phyloP scores from a whole-genome alignment of 2,329 filamentous ascomycete genomes.

The Nannizziopsis arthrosporioides region DNA sequence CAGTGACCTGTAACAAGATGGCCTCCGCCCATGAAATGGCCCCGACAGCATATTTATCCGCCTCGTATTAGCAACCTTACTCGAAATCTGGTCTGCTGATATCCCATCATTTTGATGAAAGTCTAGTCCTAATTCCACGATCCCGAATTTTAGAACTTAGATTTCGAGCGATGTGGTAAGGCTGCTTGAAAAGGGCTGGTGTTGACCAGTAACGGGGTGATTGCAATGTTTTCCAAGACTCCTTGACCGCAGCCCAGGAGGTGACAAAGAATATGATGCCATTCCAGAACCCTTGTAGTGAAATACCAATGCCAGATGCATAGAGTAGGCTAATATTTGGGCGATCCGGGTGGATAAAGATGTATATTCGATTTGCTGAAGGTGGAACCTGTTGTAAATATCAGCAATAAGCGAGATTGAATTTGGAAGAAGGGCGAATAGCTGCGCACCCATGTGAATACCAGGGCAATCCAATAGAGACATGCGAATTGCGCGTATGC shows the following conservation, averaged over 20 bases:
- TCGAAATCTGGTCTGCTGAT: no score
- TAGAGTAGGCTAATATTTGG: slow-evolving; percentile 52
- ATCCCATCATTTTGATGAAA: no score
- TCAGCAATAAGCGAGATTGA: slow-evolving; percentile 3
- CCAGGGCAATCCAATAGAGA: slow-evolving; percentile 32
- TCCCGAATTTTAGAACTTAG: no score
- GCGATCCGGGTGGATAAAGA: slow-evolving; percentile 46
- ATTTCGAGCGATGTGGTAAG: neutral
- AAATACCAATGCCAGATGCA: slow-evolving; percentile 61
- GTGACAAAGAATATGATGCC: slow-evolving; percentile 63
- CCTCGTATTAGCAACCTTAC: no score
- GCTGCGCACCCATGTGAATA: slow-evolving; percentile 32
- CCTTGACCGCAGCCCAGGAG: slow-evolving; percentile 33
- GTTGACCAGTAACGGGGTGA: neutral
- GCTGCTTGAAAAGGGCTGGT: neutral
- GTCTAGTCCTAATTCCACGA: no score
- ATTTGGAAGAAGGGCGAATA: neutral
- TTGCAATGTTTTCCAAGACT: neutral
- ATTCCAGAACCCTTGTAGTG: slow-evolving; percentile 79
- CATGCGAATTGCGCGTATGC: slow-evolving; percentile 32
- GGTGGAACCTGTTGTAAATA: slow-evolving; percentile 45
- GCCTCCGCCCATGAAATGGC: no score
- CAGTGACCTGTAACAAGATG: no score
- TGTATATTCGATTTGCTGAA: slow-evolving; percentile 66
- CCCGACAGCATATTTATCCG: no score